Conservation (phyloP, 2,329 filamentous ascomycete species). For the Fusarium sp. region DNA sequence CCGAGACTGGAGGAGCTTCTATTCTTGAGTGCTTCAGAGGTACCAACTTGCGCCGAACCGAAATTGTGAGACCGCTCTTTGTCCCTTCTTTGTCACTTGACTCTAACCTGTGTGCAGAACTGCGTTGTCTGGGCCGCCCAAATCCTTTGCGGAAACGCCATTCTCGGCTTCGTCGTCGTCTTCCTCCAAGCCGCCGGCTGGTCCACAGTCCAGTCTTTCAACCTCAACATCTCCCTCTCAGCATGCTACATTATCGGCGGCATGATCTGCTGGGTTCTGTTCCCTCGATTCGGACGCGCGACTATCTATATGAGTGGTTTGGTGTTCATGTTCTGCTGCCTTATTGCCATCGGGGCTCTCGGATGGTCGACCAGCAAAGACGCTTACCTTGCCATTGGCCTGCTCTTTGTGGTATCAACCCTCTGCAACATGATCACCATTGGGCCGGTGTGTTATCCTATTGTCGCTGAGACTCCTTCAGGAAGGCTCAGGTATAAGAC, state of each 20-base stretch:
- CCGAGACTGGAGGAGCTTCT: constrained; percentile 45
- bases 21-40: constrained; percentile 55
- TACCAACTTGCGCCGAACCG: constrained; percentile 52
- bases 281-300: constrained; percentile 51
- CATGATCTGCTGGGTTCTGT: constrained; percentile 52
- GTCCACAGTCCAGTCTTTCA: constrained; percentile 47
- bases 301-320: constrained; percentile 54
- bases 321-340: constrained; percentile 50
- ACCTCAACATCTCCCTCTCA: constrained; percentile 52
- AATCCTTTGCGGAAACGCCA: constrained; percentile 48
- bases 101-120: constrained; percentile 19
- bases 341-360: constrained; percentile 36
- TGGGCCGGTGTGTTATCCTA: constrained; percentile 50
- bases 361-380: constrained; percentile 6
- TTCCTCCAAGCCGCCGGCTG: constrained; percentile 53
- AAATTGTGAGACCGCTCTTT: constrained; percentile 37
- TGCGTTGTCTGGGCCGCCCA: constrained; percentile 52
- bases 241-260: constrained; percentile 53
- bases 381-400: constrained; percentile 18
- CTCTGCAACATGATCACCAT: constrained; percentile 48
- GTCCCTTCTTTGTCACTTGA: too few relatives aligned
- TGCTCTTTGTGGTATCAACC: constrained; percentile 45
- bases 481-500: constrained; percentile 56
- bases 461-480: constrained; percentile 53
- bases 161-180: constrained; percentile 49